Base-by-base conservation (phyloP, 1,139 yeast genomes). In the Pneumocystis jirovecii region DNA sequence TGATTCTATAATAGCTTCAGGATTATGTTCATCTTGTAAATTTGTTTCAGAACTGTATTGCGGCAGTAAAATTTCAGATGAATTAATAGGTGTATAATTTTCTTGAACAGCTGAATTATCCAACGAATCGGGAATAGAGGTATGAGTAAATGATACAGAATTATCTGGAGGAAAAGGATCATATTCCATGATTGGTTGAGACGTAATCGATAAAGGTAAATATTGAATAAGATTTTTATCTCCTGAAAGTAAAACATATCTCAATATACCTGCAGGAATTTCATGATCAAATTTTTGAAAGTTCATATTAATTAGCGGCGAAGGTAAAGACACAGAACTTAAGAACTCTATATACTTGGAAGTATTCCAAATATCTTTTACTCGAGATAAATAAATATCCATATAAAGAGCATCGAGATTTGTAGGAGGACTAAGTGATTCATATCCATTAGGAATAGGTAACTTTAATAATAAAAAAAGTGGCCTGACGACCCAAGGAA, bases 401-500 rank as follows among this genome's bases (percentile, higher is more conserved):
- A 72, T 67, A 59, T 68, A 63, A 21, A 71, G 66, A 15, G 64
- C 61, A 64, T 71, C 73, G 44, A 67, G 69, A 39, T 31, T 25
- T 15, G 70, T 50, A 19, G 69, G 65, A 56, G 69, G 67, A 15
- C 68, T 67, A n/a, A 64, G 67, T 44, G 63, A 63, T 31, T 62
- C 68, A 66, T 61, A 61, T 56, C 63, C 67, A 29, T 66, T 60
- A 6, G 70, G 69, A 7, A 65, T 67, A 34, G 64, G 62, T 19
- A 69, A 64, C 8, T 81, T 80, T 17, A 80, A 70, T 1, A 76
- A 74, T 65, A 80, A 81, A 8, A 84, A 75, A 56, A 87, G 74
- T 70, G 76, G 78, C 64, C 76, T 78, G 0, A 86, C 86, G 7
- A 86, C 78, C 72, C 79, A 82, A 1, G 95, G 87, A 73, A 86